Conservation (phyloP, 2,329 filamentous ascomycete genomes). For the Trichoderma atroviride region DNA sequence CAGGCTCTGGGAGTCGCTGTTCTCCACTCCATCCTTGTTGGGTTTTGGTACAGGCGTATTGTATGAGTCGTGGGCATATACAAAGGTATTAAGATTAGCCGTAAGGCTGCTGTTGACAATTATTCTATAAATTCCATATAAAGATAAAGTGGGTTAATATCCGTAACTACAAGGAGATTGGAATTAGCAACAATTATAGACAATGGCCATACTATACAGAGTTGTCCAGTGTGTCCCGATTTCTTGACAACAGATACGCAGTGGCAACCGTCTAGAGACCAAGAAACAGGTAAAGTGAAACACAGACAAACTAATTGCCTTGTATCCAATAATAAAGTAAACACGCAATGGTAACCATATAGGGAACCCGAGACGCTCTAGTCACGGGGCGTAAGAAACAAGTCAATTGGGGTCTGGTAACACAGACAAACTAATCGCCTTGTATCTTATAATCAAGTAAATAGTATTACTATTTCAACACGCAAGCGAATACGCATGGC, state of each 20-base stretch:
- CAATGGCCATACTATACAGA: neutral
- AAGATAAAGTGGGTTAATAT: neutral
- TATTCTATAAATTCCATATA: neutral
- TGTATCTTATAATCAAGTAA: neutral
- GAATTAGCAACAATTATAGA: neutral
- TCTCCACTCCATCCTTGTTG: neutral
- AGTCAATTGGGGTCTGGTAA: too few relatives aligned
- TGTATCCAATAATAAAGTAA: neutral
- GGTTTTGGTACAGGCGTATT: neutral
- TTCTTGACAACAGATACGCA: neutral
- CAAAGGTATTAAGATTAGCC: neutral
- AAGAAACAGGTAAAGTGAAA: too few relatives aligned
- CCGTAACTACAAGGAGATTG: neutral
- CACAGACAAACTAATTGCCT: too few relatives aligned
- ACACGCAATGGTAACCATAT: neutral
- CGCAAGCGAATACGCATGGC: neutral
- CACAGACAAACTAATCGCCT: too few relatives aligned
- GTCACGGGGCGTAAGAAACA: too few relatives aligned
- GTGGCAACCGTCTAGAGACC: too few relatives aligned
- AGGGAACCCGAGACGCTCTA: neutral
- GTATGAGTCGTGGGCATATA: neutral
- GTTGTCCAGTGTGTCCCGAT: neutral
- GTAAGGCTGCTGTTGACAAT: neutral
- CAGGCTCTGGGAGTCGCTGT: too few relatives aligned
- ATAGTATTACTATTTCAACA: neutral